These are phyloP conservation scores for Eucalyptus pauciflora DNA, from an alignment of 345 rosid genomes.

Conservation along the genomic window DNA sequence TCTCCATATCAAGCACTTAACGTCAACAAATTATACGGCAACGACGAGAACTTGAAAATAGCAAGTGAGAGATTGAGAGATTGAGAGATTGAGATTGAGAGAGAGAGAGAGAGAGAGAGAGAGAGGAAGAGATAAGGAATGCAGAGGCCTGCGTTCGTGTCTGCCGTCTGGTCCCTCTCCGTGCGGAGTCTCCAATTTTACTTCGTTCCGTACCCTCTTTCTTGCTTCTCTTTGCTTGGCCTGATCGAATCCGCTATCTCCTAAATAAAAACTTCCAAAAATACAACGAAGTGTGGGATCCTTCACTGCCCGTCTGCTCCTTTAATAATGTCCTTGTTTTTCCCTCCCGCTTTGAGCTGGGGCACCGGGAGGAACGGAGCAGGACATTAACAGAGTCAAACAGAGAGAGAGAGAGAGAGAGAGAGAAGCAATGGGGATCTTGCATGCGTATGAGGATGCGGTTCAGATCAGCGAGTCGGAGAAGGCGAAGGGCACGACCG, in stretches of 20 bases:
- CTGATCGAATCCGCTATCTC: neutral
- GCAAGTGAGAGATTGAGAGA: neutral
- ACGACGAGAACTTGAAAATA: too few species aligned
- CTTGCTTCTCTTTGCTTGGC: neutral
- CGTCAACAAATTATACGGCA: too few species aligned
- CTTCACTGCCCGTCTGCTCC: neutral
- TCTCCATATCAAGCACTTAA: too few species aligned
- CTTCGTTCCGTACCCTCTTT: neutral
- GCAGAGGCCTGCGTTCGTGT: neutral
- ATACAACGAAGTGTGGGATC: neutral
- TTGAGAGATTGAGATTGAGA: neutral
- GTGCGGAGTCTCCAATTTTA: neutral
- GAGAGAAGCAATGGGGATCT: slow-evolving; percentile 22
- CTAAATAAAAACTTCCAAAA: neutral
- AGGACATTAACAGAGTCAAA: neutral
- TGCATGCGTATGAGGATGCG: slow-evolving; percentile 24
- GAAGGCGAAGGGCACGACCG: slow-evolving; percentile 26
- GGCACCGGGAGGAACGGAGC: neutral
- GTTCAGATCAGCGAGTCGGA: slow-evolving; percentile 36
- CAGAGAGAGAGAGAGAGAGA: neutral
- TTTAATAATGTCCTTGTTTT: neutral
- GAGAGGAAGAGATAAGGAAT: neutral
- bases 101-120: neutral
- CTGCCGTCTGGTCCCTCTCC: neutral
- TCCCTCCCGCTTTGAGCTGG: neutral